Conservation (phyloP, 768 basidiomycete species). For the Kwoniella bestiolae region DNA sequence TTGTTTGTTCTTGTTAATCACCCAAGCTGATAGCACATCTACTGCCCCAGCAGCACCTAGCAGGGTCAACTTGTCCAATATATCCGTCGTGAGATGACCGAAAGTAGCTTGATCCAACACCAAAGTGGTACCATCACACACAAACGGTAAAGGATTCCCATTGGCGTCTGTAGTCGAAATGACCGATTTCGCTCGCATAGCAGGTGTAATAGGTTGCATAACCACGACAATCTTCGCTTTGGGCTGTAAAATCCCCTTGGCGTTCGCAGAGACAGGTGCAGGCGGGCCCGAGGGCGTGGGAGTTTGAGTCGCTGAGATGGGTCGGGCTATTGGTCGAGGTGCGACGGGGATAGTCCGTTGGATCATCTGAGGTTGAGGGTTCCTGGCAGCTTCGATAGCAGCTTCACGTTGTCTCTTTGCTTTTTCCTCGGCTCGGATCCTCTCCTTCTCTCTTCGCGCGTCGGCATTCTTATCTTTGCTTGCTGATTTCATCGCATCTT, state of each 20-base stretch:
- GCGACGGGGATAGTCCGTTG: slow-evolving; percentile 26
- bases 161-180: slow-evolving; percentile 39
- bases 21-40: slow-evolving; percentile 48
- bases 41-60: slow-evolving; percentile 48
- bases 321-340: slow-evolving; percentile 25
- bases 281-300: slow-evolving; percentile 18
- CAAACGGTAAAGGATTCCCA: slow-evolving; percentile 48
- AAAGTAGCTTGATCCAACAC: slow-evolving; percentile 44
- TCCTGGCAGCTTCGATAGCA: slow-evolving; percentile 21
- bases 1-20: slow-evolving; percentile 47
- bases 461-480: slow-evolving; percentile 48
- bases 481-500: slow-evolving; percentile 41
- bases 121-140: slow-evolving; percentile 44
- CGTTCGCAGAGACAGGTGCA: slow-evolving; percentile 25
- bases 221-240: slow-evolving; percentile 47
- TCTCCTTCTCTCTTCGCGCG: slow-evolving; percentile 35
- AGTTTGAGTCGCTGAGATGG: slow-evolving; percentile 18
- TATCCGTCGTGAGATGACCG: slow-evolving; percentile 45
- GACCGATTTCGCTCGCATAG: slow-evolving; percentile 38
- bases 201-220: slow-evolving; percentile 45
- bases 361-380: slow-evolving; percentile 13
- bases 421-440: slow-evolving; percentile 39
- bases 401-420: slow-evolving; percentile 32
- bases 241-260: slow-evolving; percentile 36
- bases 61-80: slow-evolving; percentile 41